These are phyloP conservation scores for Hypoxylon lenormandii DNA, from an alignment of 495 filamentous ascomycete genomes.

Conservation along the genomic window DNA sequence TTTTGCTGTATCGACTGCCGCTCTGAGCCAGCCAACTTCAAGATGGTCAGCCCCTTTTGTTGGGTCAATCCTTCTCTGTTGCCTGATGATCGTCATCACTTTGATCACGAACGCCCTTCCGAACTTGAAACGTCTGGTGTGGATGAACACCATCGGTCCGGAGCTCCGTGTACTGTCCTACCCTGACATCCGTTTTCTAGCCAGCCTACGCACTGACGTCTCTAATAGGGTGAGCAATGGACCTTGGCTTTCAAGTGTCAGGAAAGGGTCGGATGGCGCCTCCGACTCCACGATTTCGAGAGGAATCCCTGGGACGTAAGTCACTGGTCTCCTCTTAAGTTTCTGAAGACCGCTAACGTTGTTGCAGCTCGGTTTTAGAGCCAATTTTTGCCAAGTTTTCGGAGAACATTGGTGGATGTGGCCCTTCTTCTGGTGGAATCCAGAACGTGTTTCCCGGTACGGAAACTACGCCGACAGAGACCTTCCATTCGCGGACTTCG, in stretches of 20 bases:
- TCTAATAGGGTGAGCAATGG: background rate
- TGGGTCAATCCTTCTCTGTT: conserved; percentile 2
- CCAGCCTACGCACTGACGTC: background rate
- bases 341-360: background rate
- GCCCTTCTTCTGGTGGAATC: conserved; percentile 18
- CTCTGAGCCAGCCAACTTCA: background rate
- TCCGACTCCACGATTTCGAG: conserved; percentile 9
- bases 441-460: conserved; percentile 18
- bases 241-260: conserved; percentile 17
- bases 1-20: conserved; percentile 3
- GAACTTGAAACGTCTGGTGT: conserved; percentile 2
- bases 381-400: conserved; percentile 33
- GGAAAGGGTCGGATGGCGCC: background rate
- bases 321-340: background rate
- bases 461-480: conserved; percentile 22
- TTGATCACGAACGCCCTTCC: background rate
- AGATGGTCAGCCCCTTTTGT: conserved; percentile 6
- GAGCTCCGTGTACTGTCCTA: conserved; percentile 5
- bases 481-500: conserved; percentile 18
- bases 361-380: conserved; percentile 14
- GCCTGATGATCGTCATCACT: background rate
- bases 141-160: background rate
- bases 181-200: background rate
- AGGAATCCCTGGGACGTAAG: conserved; percentile 24
- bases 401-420: conserved; percentile 31